These are phyloP conservation scores for Boletellus emodensis DNA, from an alignment of 768 basidiomycete genomes.

Conservation along the genomic window DNA sequence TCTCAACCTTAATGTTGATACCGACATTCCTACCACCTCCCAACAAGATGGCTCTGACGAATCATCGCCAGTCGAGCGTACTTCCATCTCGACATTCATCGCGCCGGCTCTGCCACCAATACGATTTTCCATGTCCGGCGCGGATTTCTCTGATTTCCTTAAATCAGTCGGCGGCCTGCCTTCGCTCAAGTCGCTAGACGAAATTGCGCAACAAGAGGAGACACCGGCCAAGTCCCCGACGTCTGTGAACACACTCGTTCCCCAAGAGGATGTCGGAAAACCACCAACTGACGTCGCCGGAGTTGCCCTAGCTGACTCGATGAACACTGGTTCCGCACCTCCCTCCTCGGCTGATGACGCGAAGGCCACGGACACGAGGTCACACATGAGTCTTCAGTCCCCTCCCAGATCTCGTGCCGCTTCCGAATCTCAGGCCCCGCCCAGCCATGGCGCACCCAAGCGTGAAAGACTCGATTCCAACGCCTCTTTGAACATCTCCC, in stretches of 20 bases:
- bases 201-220: conserved; percentile 41
- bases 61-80: conserved; percentile 61
- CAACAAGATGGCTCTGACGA: conserved; percentile 47
- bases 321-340: background rate
- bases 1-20: conserved; percentile 24
- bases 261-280: conserved; percentile 3
- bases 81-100: conserved; percentile 72
- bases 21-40: conserved; percentile 14
- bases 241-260: conserved; percentile 17
- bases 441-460: conserved; percentile 1
- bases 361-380: conserved; percentile 13
- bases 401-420: conserved; percentile 24
- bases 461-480: conserved; percentile 27
- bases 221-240: conserved; percentile 26
- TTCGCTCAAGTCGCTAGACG: conserved; percentile 44
- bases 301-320: background rate
- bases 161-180: conserved; percentile 52
- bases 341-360: background rate
- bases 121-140: conserved; percentile 80
- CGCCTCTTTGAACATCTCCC: conserved; percentile 16
- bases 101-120: conserved; percentile 88
- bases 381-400: conserved; percentile 11
- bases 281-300: background rate
- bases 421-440: conserved; percentile 30
- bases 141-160: conserved; percentile 77